Evolutionary conservation across 805 yeast genomes (phyloP).

Genomic region (Candida ipomoeae): DNA sequence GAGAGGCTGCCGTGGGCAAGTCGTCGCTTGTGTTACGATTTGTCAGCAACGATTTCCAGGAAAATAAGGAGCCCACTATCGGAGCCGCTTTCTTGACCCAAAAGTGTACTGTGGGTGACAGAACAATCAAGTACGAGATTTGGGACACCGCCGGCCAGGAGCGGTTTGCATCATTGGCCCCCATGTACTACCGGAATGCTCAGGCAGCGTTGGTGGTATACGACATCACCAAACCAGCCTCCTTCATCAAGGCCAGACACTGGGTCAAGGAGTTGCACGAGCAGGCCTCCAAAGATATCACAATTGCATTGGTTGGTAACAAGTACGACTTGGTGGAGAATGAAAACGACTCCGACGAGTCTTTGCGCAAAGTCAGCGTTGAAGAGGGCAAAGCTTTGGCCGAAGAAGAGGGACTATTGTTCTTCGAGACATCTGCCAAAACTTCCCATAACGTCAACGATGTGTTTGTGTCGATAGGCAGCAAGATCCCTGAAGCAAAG

Average conservation of each 20-base stretch:
- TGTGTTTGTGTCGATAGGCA: constrained; percentile 86
- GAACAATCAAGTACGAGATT: constrained; percentile 68
- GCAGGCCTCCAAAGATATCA: constrained; percentile 70
- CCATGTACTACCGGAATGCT: constrained; percentile 80
- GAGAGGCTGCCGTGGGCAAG: constrained; percentile 82
- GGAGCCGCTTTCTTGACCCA: constrained; percentile 84
- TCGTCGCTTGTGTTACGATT: constrained; percentile 66
- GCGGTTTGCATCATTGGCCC: constrained; percentile 70
- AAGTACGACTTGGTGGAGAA: constrained; percentile 55
- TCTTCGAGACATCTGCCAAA: constrained; percentile 94
- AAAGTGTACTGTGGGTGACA: constrained; percentile 47
- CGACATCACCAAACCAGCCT: constrained; percentile 66
- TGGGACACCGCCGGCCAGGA: constrained; percentile 92
- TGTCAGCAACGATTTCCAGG: constrained; percentile 70
- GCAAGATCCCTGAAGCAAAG: constrained; percentile 60
- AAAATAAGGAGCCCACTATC: constrained; percentile 71
- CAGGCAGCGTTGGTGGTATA: constrained; percentile 77
- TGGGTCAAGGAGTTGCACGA: constrained; percentile 80
- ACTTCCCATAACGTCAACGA: constrained; percentile 85
- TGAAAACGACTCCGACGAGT: constrained; percentile 44
- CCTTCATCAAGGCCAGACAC: constrained; percentile 65
- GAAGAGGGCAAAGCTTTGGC: constrained; percentile 88
- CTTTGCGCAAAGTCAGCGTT: constrained; percentile 68
- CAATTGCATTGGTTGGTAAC: constrained; percentile 83
- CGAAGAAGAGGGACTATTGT: constrained; percentile 83